A percentile compares a stretch with the other conserved stretches of the same genome.
Evolutionary conservation across 2,329 filamentous ascomycete genomes (phyloP).

Genomic region (Microcyclospora pomicola): DNA sequence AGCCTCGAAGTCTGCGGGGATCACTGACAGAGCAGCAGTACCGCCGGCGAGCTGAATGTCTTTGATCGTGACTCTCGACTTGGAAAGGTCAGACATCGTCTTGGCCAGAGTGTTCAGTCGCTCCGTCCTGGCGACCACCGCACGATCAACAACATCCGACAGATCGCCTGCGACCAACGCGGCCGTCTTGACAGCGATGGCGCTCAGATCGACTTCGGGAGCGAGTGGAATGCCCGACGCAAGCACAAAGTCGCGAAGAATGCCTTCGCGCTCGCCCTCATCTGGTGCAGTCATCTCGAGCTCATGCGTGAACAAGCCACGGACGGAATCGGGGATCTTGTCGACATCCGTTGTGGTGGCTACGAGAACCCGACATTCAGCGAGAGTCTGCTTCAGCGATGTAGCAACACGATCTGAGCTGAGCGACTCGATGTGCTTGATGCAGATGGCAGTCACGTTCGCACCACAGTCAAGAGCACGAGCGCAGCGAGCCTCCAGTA

Average conservation of each 20-base stretch:
- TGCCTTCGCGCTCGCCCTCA: constrained; percentile 79
- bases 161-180: constrained; percentile 84
- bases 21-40: constrained; percentile 61
- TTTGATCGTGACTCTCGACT: constrained; percentile 41
- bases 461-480: constrained; percentile 78
- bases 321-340: constrained; percentile 79
- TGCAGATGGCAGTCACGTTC: constrained; percentile 68
- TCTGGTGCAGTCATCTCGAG: constrained; percentile 87
- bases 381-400: constrained; percentile 69
- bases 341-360: constrained; percentile 93
- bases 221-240: constrained; percentile 65
- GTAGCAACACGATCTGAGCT: constrained; percentile 82
- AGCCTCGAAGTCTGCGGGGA: constrained; percentile 72
- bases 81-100: constrained; percentile 24
- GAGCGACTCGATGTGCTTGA: constrained; percentile 80
- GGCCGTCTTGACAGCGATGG: constrained; percentile 86
- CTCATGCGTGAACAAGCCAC: constrained; percentile 88
- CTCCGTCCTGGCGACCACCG: constrained; percentile 59
- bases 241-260: constrained; percentile 64
- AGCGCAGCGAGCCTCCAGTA: constrained; percentile 75
- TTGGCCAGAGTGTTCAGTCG: constrained; percentile 61
- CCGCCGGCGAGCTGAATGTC: constrained; percentile 87
- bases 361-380: constrained; percentile 68
- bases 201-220: constrained; percentile 67
- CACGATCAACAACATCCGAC: constrained; percentile 85